Evolutionary conservation across 2,329 filamentous ascomycete genomes (phyloP).

Genomic region (Thelonectria discophora): DNA sequence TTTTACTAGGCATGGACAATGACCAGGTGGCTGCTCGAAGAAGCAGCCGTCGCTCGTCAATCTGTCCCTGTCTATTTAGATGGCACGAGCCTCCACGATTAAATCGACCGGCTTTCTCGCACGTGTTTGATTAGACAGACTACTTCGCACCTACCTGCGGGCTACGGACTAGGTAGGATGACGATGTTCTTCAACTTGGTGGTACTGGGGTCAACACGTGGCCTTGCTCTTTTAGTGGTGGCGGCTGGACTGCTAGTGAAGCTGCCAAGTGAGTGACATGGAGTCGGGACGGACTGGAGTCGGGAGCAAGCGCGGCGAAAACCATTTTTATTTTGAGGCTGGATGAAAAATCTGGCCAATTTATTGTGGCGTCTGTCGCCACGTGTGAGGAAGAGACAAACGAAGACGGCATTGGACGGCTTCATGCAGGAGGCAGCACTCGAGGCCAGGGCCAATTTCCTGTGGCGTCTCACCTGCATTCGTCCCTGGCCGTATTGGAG

Average conservation of each 20-base stretch:
- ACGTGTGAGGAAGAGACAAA: not conserved
- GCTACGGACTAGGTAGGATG: too few species aligned
- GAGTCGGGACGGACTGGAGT: too few species aligned
- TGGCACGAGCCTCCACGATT: too few species aligned
- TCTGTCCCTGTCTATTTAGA: too few species aligned
- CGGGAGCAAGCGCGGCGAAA: not conserved
- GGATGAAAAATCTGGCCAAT: not conserved
- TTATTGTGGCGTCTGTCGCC: not conserved
- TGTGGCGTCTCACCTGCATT: not conserved
- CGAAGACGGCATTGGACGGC: not conserved
- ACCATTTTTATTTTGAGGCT: not conserved
- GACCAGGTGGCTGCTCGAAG: too few species aligned
- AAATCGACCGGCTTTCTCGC: too few species aligned
- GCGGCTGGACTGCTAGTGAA: not conserved
- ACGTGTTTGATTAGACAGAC: too few species aligned
- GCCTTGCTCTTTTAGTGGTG: not conserved
- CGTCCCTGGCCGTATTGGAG: not conserved
- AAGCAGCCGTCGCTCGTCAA: too few species aligned
- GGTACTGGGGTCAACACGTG: not conserved
- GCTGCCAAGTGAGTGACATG: not conserved
- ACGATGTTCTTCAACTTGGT: not conserved
- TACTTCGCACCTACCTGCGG: too few species aligned
- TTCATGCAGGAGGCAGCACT: not conserved
- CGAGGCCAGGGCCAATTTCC: not conserved
- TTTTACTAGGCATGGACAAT: too few species aligned